Evolutionary conservation across 345 rosid genomes (phyloP), one percentile per base, ranked within the genome.

Genomic region (Eucalyptus tenuipes): DNA sequence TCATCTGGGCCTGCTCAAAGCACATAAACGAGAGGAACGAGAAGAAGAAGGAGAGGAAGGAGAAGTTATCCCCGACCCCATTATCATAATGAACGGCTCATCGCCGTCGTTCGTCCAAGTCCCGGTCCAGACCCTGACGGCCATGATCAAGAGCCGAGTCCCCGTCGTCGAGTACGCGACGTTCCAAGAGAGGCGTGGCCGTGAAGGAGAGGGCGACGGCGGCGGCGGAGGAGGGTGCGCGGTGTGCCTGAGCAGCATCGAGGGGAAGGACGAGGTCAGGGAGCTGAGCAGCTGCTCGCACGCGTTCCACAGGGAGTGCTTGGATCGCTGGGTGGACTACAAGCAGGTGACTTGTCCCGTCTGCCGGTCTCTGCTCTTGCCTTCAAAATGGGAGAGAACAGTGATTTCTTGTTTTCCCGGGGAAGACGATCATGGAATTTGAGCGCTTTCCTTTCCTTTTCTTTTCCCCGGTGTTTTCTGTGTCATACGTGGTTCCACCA

Each of bases 241-340:
- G 29, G 87, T 88, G 40, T 88, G 89, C 53, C 49, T 88, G 89
- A 49, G 64, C 47, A 15, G 87, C 59, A 57, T 88, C n/a, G 87
- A 13, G 57, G 7, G 16, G 80, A n/a, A 4, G 40, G 87, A 89
- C 68, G 88, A 85, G 88, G 57, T 86, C 82, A 86, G 90, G 37
- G 86, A 75, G 85, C 88, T 89, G 14, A 49, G 55, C 64, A 40
- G 71, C 75, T 86, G 88, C 59, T 16, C 48, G 15, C 90, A 89
- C 64, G 75, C 33, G 18, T 89, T 85, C 88, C 90, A 86, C 66
- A 61, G 90, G 29, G 85, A 49, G 88, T 89, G 88, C 90, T 42
- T 86, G 90, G 90, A 89, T 50, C 31, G 52, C 11, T 89, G 90
- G 88, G 13, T 89, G 68, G 90, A 89, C 82, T 64, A 86, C 53